Base-by-base conservation (phyloP, 192 early-diverging fungal genomes). In the Umbelopsis sp. region DNA sequence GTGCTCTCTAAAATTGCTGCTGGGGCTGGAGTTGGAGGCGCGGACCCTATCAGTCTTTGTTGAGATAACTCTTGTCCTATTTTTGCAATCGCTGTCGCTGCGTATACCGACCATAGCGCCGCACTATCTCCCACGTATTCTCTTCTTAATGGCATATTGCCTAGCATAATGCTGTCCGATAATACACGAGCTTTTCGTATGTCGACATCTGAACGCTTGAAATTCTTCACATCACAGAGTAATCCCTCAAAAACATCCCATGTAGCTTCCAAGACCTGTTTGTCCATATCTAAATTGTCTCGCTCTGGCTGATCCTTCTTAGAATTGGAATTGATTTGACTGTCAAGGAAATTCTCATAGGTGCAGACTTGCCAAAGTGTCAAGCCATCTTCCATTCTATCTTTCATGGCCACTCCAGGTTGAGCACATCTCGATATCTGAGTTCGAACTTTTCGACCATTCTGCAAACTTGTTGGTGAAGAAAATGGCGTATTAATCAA, bases 231-330 rank as follows among this genome's bases (percentile, higher is more conserved):
- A 64, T 78, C 76, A 30, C 68, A 78, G 18, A 70, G 25, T n/a
- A 73, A 21, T 21, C 76, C 76, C 45, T 78, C 71, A 16, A 78
- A 49, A 6, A 51, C 50, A 53, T 78, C 76, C 76, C 76, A 78
- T 6, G 66, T 50, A 2, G 71, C 68, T 21, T 41, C 53, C 3
- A 45, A 67, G 48, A 67, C 25, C 9, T 30, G 18, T 12, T 68
- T 30, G 5, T 68, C 27, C 0, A 22, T 33, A n/a, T 35, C 66
- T 33, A 37, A 18, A 10, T 37, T 0, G 46, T 64, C 49, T 10
- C 50, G 13, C 22, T 49, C 21, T 25, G 41, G 46, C 22, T 58
- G 30, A 35, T 10, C 15, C 52, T 11, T 22, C 2, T 21, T 70
- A 15, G 21, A 3, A 18, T 30, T 61, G 0, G 9, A 16, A 33